Conservation (phyloP, 1,284 basidiomycete genomes). For the Cryptococcus sp. region DNA sequence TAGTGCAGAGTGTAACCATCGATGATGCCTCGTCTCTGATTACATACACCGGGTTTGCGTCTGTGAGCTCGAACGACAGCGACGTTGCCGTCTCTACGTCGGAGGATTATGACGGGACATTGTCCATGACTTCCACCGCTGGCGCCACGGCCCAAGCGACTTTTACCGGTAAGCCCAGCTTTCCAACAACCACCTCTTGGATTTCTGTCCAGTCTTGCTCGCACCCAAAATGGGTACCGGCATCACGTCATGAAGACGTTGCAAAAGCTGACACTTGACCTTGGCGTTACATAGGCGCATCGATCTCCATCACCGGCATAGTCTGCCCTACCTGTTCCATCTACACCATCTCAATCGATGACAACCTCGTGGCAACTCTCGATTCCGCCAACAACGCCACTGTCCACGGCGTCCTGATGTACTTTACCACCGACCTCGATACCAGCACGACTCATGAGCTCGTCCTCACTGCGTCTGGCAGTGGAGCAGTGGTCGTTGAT, state of each 20-base stretch:
- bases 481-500: slow-evolving; percentile 28
- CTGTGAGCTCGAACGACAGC: slow-evolving; percentile 12
- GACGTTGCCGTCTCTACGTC: slow-evolving; percentile 4
- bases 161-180: slow-evolving; percentile 28
- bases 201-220: not conserved
- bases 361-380: slow-evolving; percentile 22
- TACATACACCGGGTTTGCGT: slow-evolving; percentile 26
- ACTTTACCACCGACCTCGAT: slow-evolving; percentile 32
- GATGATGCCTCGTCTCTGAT: slow-evolving; percentile 27
- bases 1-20: slow-evolving; percentile 14
- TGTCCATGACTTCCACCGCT: slow-evolving; percentile 29
- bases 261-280: slow-evolving; percentile 1
- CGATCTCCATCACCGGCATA: slow-evolving; percentile 28
- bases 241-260: no score
- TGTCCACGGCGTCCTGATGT: slow-evolving; percentile 28
- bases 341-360: slow-evolving; percentile 18
- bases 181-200: not conserved
- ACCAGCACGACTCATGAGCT: slow-evolving; percentile 24
- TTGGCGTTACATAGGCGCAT: slow-evolving; percentile 20
- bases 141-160: slow-evolving; percentile 33
- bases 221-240: no score
- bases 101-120: slow-evolving; percentile 28
- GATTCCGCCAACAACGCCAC: slow-evolving; percentile 19
- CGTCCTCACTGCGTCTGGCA: slow-evolving; percentile 17
- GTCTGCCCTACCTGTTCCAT: slow-evolving; percentile 12